Base-by-base conservation (phyloP, 2,329 filamentous ascomycete genomes). In the Fusarium sp. region DNA sequence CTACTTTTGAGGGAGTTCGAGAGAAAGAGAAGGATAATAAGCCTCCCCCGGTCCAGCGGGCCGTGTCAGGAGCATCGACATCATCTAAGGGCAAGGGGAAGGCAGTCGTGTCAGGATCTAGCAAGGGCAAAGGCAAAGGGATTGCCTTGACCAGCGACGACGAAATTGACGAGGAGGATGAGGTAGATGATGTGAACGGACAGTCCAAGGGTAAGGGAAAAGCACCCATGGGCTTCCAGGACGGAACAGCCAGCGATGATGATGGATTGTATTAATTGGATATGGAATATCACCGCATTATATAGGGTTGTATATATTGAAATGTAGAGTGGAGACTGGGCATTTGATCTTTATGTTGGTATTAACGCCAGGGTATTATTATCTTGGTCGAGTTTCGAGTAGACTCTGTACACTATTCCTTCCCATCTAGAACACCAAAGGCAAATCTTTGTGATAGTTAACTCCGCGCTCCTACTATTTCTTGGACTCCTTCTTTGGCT, bases 1-100 rank as follows among this genome's bases (percentile, higher is more conserved):
- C 86, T 18, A 87, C 89, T 18, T 99, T 99, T 75, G 96, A 99
- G 76, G 91, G 91, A 11, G 76, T 63, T 2, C 71, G 71, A 4
- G 75, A 75, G 15, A 81, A 82, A 36, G 68, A 70, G 30, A 65
- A 72, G 26, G 79, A 82, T 74, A 84, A 79, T 78, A 81, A 78
- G 75, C 78, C 72, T 40, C 72, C 66, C 31, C 70, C 70, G 53
- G 49, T 74, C 44, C 72, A 67, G 59, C 70, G 63, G 16, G 72
- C 61, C 9, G 66, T 74, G 51, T 72, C 73, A 41, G 69, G 73
- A 41, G 75, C 73, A 15, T 78, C 77, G 26, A 72, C 72, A 5
- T 59, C 67, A 8, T 75, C 72, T 6, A 74, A 72, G 54, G 79
- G 78, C 30, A 83, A 78, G 62, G 81, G 70, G 69, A 74, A 69